Conservation (phyloP, 2,329 filamentous ascomycete genomes). For the Chaetomium sp. region DNA sequence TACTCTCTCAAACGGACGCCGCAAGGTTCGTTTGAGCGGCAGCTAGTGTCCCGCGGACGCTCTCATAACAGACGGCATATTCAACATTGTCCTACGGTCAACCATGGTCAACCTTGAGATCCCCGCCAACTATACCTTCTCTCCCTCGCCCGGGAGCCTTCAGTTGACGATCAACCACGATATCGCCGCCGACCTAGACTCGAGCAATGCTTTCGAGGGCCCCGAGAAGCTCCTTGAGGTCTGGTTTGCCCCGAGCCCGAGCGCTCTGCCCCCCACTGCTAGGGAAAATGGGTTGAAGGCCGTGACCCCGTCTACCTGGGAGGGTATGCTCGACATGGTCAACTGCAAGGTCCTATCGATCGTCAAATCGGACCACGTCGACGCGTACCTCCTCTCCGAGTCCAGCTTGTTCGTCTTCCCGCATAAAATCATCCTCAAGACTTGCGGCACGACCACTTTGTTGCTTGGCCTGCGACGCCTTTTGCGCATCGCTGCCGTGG, state of each 20-base stretch:
- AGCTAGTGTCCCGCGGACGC: slow-evolving; percentile 92
- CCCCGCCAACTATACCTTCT: slow-evolving; percentile 79
- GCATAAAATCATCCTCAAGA: slow-evolving; percentile 99
- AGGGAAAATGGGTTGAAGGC: slow-evolving; percentile 80
- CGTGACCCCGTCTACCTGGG: slow-evolving; percentile 83
- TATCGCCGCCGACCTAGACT: slow-evolving; percentile 81
- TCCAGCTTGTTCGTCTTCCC: slow-evolving; percentile 99
- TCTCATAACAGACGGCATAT: slow-evolving; percentile 36
- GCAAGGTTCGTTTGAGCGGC: slow-evolving; percentile 95
- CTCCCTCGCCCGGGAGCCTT: slow-evolving; percentile 79
- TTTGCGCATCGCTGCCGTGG: slow-evolving; percentile 83
- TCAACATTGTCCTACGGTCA: slow-evolving; percentile 27
- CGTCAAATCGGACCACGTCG: slow-evolving; percentile 88
- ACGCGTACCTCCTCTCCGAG: slow-evolving; percentile 95
- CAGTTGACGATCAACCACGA: slow-evolving; percentile 91
- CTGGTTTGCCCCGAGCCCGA: slow-evolving; percentile 87
- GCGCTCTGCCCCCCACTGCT: slow-evolving; percentile 69
- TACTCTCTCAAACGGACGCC: slow-evolving; percentile 95
- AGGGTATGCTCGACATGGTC: slow-evolving; percentile 94
- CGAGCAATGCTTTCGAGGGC: slow-evolving; percentile 94
- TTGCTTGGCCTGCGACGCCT: slow-evolving; percentile 87
- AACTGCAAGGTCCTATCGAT: slow-evolving; percentile 98
- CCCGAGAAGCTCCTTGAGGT: slow-evolving; percentile 98
- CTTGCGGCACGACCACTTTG: slow-evolving; percentile 93
- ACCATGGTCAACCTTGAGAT: slow-evolving; percentile 84